Evolutionary conservation across 441 rosid species (phyloP).

Genomic region (Adansonia gregorii): DNA sequence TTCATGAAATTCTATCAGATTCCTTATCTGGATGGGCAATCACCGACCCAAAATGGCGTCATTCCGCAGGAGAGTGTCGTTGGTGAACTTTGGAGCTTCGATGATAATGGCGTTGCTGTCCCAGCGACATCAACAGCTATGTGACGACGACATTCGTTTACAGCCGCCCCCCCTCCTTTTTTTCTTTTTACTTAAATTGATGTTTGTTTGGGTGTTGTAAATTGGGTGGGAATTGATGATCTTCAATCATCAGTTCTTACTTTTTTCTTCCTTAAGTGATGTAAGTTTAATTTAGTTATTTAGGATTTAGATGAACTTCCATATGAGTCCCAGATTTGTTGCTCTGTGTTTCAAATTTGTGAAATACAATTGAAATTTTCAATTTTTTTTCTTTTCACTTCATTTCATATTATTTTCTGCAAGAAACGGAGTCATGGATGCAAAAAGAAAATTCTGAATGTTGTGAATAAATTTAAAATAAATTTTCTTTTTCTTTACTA

Average conservation of each 20-base stretch:
- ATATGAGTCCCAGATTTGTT: constrained; percentile 5
- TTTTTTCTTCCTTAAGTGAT: background rate
- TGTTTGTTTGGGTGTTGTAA: background rate
- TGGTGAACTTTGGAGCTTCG: constrained; percentile 56
- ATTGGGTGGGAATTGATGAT: constrained; percentile 19
- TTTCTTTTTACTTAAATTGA: background rate
- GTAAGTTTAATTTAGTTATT: background rate
- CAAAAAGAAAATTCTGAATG: background rate
- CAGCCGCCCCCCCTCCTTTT: background rate
- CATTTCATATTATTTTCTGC: background rate
- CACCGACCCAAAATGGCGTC: constrained; percentile 32
- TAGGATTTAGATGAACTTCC: background rate
- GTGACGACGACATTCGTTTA: background rate
- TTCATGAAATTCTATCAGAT: constrained; percentile 75
- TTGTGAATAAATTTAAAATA: background rate
- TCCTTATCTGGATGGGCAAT: constrained; percentile 66
- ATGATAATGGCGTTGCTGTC: background rate
- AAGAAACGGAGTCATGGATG: background rate
- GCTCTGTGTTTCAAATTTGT: background rate
- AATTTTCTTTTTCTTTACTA: no score
- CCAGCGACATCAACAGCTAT: constrained; percentile 11
- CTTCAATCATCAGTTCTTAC: background rate
- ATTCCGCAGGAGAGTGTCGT: constrained; percentile 53
- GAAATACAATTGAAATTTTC: background rate
- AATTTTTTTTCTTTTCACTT: background rate